phyloP scores from a whole-genome alignment of 108 stramenopile genomes.

The Halocafeteria seosinensis region DNA sequence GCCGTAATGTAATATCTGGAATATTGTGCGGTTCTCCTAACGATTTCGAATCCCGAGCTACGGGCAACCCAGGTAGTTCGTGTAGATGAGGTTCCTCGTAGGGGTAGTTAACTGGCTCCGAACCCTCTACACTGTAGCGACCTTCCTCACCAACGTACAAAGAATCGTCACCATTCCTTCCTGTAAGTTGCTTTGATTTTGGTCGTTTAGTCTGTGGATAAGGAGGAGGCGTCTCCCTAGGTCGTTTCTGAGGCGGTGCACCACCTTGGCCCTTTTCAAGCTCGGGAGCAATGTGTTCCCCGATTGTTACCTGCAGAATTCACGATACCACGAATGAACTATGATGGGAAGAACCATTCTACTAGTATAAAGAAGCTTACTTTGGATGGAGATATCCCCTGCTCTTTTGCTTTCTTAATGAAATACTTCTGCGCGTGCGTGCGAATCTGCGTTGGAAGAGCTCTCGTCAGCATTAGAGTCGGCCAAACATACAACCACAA shows the following conservation, averaged over 20 bases:
- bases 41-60: no score
- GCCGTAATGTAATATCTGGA: not conserved
- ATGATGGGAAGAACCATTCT: no score
- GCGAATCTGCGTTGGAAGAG: not conserved
- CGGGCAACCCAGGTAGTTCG: no score
- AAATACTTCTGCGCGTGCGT: not conserved
- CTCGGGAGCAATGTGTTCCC: no score
- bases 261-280: no score
- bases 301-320: no score
- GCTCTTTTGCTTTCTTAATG: not conserved
- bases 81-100: no score
- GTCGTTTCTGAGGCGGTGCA: not conserved
- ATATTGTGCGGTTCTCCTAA: not conserved
- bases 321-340: not conserved
- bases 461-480: not conserved
- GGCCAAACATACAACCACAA: not conserved
- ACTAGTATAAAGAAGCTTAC: not conserved
- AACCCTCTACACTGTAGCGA: no score
- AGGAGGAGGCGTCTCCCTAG: not conserved
- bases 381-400: not conserved
- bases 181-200: not conserved
- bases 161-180: not conserved
- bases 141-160: not conserved
- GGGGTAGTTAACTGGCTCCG: no score
- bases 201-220: not conserved